Percentiles rank a stretch among this genome's conserved stretches.
phyloP scores from a whole-genome alignment of 1,284 basidiomycete genomes.

The Fomitopsis betulina region DNA sequence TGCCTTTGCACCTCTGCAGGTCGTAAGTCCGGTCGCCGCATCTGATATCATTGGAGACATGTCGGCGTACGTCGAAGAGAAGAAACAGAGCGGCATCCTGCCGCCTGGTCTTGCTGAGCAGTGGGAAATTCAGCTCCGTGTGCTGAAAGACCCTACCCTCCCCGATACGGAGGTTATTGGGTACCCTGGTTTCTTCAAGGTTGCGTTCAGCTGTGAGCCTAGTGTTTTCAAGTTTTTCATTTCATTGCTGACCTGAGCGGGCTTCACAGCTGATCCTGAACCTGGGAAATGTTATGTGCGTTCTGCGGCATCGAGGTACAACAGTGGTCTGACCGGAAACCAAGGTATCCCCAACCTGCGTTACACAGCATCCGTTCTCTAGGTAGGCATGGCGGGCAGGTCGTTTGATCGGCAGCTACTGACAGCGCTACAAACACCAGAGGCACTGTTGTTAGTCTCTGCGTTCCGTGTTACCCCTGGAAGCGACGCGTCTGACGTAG shows the following conservation, averaged over 20 bases:
- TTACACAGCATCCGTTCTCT: conserved; percentile 10
- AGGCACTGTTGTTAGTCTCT: conserved; percentile 6
- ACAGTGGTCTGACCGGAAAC: neutral
- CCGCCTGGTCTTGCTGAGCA: conserved; percentile 15
- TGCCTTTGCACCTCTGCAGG: conserved; percentile 6
- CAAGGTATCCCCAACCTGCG: conserved; percentile 3
- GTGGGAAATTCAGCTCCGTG: conserved; percentile 11
- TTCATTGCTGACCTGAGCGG: neutral
- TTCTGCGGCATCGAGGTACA: neutral
- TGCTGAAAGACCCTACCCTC: conserved; percentile 5
- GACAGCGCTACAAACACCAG: neutral
- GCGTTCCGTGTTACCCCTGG: neutral
- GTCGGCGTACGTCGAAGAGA: conserved; percentile 1
- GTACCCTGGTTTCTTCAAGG: conserved; percentile 3
- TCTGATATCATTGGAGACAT: neutral
- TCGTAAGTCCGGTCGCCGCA: conserved; percentile 2
- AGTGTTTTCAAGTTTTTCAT: neutral
- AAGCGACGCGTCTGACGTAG: neutral
- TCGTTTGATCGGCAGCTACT: neutral
- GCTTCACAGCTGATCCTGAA: conserved; percentile 15
- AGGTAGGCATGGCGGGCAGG: neutral
- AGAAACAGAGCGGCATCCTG: conserved; percentile 9
- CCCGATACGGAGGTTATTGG: conserved; percentile 10
- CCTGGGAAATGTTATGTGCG: conserved; percentile 21
- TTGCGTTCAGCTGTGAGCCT: conserved; percentile 7